Conservation (phyloP, 1,139 yeast species). For the Hyphopichia wangnamkhiaoensis region DNA sequence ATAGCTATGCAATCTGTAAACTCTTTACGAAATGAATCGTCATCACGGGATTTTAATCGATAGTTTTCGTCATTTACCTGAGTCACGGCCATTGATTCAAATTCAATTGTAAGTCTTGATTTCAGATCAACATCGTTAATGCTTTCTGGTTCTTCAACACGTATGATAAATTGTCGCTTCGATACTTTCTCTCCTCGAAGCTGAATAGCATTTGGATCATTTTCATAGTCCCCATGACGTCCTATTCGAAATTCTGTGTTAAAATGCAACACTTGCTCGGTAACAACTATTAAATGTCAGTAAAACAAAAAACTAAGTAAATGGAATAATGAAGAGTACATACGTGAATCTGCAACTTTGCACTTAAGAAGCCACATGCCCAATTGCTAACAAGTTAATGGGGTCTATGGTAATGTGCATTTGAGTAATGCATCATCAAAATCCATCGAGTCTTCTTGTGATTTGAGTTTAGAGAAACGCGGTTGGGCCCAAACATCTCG, state of each 20-base stretch:
- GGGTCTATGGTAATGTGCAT: too few relatives aligned
- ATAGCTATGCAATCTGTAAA: constrained; percentile 12
- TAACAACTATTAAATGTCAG: neutral
- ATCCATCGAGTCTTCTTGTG: too few relatives aligned
- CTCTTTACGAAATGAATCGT: constrained; percentile 16
- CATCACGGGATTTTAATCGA: constrained; percentile 21
- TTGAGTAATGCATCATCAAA: too few relatives aligned
- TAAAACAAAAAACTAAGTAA: neutral
- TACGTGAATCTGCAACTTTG: neutral
- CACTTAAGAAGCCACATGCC: constrained; percentile 2
- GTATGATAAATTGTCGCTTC: constrained; percentile 29
- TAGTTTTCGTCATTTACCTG: constrained; percentile 28
- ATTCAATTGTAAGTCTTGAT: constrained; percentile 22
- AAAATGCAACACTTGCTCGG: neutral
- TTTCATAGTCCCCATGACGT: constrained; percentile 19
- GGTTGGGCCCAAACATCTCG: too few relatives aligned
- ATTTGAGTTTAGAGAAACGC: too few relatives aligned
- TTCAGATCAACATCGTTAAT: constrained; percentile 11
- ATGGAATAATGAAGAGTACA: neutral
- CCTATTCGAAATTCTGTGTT: constrained; percentile 27
- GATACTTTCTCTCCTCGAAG: constrained; percentile 29
- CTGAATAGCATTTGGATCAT: constrained; percentile 21
- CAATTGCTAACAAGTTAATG: too few relatives aligned
- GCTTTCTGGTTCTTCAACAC: constrained; percentile 14
- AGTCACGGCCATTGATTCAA: constrained; percentile 34